Base-by-base conservation (phyloP, 1,139 yeast genomes). In the Entelexis paramagnoliae region DNA sequence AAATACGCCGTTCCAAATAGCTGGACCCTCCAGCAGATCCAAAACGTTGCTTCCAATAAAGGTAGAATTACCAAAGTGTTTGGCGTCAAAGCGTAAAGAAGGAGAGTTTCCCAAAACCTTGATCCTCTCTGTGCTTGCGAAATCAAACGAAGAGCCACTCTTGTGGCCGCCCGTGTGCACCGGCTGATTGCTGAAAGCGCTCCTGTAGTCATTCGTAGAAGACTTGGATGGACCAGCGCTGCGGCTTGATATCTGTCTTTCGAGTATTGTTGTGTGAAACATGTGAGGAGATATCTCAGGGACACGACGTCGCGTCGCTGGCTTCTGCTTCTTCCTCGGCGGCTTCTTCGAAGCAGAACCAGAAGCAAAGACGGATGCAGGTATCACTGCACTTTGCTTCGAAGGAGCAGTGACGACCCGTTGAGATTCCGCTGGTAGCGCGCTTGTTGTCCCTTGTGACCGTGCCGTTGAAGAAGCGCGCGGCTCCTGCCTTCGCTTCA, bases 31-130 rank as follows among this genome's bases (percentile, higher is more conserved):
- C 1, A 55, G 29, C 19, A 55, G 9, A 3, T 45, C 48, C 28
- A 52, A 29, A 17, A 35, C n/a, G 22, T 51, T 53, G 30, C 52
- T 44, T 2, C 58, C 58, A 10, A 50, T 13, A 28, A 55, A 54
- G 1, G 58, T 54, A 5, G 42, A 5, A 4, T 6, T 19, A 5
- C 33, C 34, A 17, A 45, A 45, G 4, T 16, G 13, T 2, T 13
- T 28, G 4, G 28, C 11, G 3, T 33, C 33, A 14, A 44, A 16
- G 24, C 17, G 11, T 8, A 9, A 20, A 14, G 19, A 14, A 11
- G 48, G 48, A 1, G 35, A 46, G 29, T 14, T 24, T 7, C n/a
- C 22, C 7, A 13, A 9, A 1, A 42, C 29, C 14, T 13, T 22
- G 3, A 42, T 26, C 20, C 20, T 14, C 9, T 32, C 36, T 3